These are phyloP conservation scores for Beauveria sp. DNA, from an alignment of 2,329 filamentous ascomycete genomes.

Conservation along the genomic window DNA sequence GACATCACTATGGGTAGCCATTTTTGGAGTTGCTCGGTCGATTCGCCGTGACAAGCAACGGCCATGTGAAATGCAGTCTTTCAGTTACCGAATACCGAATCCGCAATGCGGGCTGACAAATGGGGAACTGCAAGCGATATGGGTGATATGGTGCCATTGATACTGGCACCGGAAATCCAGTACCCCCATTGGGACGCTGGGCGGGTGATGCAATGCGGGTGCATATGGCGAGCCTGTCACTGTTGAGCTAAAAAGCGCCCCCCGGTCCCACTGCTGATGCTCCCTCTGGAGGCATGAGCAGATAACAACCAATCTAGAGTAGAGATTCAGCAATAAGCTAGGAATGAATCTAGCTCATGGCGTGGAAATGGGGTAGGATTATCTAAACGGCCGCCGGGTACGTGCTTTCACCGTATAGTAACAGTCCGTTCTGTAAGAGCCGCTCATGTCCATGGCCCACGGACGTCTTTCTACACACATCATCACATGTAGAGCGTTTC, in stretches of 20 bases:
- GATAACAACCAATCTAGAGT: not conserved
- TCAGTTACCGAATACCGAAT: not conserved
- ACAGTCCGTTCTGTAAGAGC: not conserved
- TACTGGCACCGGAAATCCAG: not conserved
- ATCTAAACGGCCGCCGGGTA: not conserved
- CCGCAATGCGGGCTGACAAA: conserved; percentile 1
- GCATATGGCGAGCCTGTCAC: conserved; percentile 5
- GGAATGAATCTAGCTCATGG: not conserved
- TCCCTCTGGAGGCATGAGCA: not conserved
- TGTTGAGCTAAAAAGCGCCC: not conserved
- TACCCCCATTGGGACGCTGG: not conserved
- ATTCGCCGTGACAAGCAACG: not conserved
- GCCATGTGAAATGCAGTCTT: not conserved
- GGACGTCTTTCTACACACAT: not conserved
- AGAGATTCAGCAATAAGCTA: not conserved
- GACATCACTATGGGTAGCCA: not conserved
- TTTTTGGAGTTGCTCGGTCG: not conserved
- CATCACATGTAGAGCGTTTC: not conserved
- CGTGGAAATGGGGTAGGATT: not conserved
- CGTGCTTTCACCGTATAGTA: not conserved
- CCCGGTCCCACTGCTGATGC: not conserved
- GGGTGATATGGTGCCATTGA: not conserved
- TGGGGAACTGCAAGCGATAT: not conserved
- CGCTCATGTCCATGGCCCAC: not conserved
- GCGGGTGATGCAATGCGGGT: conserved; percentile 8